These are phyloP conservation scores for Podospora pseudocomata DNA, from an alignment of 495 filamentous ascomycete genomes.

Conservation along the genomic window DNA sequence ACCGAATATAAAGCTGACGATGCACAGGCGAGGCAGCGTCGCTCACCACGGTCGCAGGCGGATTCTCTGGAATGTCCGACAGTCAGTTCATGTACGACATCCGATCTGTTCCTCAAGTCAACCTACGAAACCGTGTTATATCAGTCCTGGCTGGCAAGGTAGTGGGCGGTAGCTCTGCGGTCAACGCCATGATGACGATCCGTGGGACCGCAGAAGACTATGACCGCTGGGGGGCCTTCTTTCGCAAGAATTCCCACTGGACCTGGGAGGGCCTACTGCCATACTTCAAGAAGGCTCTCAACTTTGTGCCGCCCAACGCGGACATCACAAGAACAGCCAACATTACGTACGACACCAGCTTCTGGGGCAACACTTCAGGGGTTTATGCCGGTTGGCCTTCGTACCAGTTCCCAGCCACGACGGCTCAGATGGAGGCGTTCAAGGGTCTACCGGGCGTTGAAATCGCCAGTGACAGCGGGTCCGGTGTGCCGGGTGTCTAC, in stretches of 20 bases:
- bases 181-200: constrained; percentile 54
- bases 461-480: constrained; percentile 40
- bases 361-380: constrained; percentile 41
- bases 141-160: constrained; percentile 48
- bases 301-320: constrained; percentile 37
- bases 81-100: constrained; percentile 34
- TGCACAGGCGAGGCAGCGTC: constrained; percentile 22
- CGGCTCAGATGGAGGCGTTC: constrained; percentile 37
- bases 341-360: constrained; percentile 40
- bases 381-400: constrained; percentile 43
- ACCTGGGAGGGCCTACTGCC: constrained; percentile 45
- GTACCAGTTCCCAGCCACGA: constrained; percentile 41
- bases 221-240: constrained; percentile 46
- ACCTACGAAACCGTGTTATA: constrained; percentile 34
- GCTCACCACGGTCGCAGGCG: constrained; percentile 29
- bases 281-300: constrained; percentile 45
- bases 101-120: constrained; percentile 39
- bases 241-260: constrained; percentile 38
- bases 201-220: constrained; percentile 44
- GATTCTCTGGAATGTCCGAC: constrained; percentile 29
- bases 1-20: background rate
- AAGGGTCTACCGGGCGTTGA: constrained; percentile 38
- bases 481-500: constrained; percentile 40
- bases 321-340: constrained; percentile 34
- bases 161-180: constrained; percentile 54